Conservation (phyloP, 305 asterid species). For the Solanum chacoense region DNA sequence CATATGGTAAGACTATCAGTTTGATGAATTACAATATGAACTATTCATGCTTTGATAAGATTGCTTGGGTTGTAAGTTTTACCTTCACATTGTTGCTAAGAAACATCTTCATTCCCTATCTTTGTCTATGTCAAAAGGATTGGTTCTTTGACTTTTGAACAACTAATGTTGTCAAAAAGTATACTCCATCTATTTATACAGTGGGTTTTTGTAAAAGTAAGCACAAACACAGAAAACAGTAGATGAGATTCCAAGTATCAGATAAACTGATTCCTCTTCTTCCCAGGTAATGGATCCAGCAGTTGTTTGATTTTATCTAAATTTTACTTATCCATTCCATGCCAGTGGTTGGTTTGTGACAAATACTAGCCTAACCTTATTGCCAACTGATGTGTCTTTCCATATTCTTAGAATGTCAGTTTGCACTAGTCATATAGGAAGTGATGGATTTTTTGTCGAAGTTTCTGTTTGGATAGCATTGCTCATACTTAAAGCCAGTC, state of each 20-base stretch:
- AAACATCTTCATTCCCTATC: background rate
- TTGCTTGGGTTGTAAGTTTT: background rate
- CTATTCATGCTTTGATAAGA: background rate
- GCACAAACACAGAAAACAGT: background rate
- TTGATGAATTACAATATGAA: background rate
- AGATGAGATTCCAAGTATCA: background rate
- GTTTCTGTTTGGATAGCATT: background rate
- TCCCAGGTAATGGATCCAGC: background rate
- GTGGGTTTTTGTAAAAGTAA: background rate
- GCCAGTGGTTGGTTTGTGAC: background rate
- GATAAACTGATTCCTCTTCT: background rate
- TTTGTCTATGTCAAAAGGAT: background rate
- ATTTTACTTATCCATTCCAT: background rate
- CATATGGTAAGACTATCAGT: constrained; percentile 49
- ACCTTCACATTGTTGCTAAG: background rate
- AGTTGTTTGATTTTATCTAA: background rate
- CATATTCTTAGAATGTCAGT: background rate
- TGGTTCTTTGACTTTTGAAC: background rate
- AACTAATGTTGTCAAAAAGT: background rate
- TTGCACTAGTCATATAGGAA: background rate
- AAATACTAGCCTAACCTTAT: background rate
- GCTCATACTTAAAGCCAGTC: background rate
- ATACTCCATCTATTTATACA: background rate
- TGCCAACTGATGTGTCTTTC: background rate
- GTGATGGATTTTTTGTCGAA: background rate